phyloP scores from a whole-genome alignment of 305 asterid species.

The Fraxinus velutina region DNA sequence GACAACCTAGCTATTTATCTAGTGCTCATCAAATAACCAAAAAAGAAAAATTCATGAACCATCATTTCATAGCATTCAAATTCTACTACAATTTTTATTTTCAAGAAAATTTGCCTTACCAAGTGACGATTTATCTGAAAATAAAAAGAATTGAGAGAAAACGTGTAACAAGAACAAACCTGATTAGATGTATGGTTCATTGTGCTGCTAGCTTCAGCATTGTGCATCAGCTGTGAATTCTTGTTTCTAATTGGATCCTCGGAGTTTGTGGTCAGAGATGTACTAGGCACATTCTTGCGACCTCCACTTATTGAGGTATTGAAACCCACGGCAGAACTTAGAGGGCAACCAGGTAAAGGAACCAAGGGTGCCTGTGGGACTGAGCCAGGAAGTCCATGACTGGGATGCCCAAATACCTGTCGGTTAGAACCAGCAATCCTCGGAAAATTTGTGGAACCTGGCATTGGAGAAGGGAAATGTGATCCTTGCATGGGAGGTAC shows the following conservation, averaged over 20 bases:
- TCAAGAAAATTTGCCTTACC: background rate
- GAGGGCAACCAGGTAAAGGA: conserved; percentile 40
- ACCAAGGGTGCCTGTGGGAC: conserved; percentile 41
- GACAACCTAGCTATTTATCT: background rate
- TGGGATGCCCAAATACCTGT: conserved; percentile 51
- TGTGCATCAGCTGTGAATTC: conserved; percentile 30
- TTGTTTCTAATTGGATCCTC: conserved; percentile 25
- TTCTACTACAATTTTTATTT: background rate
- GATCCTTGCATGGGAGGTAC: conserved; percentile 48
- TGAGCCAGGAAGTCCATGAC: conserved; percentile 49
- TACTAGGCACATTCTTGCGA: conserved; percentile 33
- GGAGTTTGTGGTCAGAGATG: conserved; percentile 32
- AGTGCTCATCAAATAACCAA: background rate
- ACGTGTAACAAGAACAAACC: conserved; percentile 40
- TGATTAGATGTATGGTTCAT: conserved; percentile 33
- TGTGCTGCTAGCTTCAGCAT: conserved; percentile 40
- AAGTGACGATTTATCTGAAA: background rate
- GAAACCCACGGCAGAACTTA: conserved; percentile 34
- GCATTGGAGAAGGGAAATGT: conserved; percentile 47
- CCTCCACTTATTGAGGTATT: conserved; percentile 29
- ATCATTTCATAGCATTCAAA: background rate
- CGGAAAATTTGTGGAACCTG: conserved; percentile 45
- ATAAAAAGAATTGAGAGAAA: background rate
- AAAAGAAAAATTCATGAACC: background rate
- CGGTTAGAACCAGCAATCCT: conserved; percentile 44